phyloP scores from a whole-genome alignment of 1,284 basidiomycete genomes.

The Sporisorium graminicola region DNA sequence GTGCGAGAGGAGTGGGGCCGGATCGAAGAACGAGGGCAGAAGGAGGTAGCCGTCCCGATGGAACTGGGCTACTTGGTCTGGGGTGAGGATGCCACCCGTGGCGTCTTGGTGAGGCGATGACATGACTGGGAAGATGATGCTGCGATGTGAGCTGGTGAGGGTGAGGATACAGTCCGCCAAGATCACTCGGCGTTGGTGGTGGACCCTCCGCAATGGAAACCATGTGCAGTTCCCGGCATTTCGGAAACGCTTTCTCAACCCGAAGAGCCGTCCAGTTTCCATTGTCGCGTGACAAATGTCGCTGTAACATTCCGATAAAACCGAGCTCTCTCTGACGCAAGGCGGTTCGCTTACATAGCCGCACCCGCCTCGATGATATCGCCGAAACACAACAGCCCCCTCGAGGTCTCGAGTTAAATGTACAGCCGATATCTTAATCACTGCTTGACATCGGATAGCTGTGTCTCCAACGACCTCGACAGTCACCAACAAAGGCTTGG shows the following conservation, averaged over 20 bases:
- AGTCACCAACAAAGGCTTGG: not conserved
- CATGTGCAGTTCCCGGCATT: conserved; percentile 7
- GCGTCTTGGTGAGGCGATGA: not conserved
- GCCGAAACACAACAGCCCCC: not conserved
- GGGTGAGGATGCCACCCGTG: conserved; percentile 24
- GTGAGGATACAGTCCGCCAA: not conserved
- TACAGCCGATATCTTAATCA: conserved; percentile 7
- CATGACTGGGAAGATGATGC: not conserved
- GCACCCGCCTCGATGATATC: not conserved
- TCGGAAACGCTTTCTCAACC: conserved; percentile 10
- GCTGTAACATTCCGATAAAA: conserved; percentile 1
- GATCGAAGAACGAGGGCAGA: conserved; percentile 80
- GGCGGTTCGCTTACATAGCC: conserved; percentile 5
- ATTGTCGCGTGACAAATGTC: not conserved
- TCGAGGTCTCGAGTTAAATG: conserved; percentile 4
- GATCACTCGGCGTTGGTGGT: not conserved
- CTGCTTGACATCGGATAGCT: not conserved
- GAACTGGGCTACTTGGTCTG: conserved; percentile 51
- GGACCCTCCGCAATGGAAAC: not conserved
- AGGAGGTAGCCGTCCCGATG: conserved; percentile 78
- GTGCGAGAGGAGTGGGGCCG: conserved; percentile 76
- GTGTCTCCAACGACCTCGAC: not conserved
- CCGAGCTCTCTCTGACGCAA: conserved; percentile 5
- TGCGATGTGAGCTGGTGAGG: not conserved
- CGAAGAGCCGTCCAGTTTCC: conserved; percentile 11